Evolutionary conservation across 2,329 filamentous ascomycete genomes (phyloP).

Genomic region (Cytospora chrysosperma): DNA sequence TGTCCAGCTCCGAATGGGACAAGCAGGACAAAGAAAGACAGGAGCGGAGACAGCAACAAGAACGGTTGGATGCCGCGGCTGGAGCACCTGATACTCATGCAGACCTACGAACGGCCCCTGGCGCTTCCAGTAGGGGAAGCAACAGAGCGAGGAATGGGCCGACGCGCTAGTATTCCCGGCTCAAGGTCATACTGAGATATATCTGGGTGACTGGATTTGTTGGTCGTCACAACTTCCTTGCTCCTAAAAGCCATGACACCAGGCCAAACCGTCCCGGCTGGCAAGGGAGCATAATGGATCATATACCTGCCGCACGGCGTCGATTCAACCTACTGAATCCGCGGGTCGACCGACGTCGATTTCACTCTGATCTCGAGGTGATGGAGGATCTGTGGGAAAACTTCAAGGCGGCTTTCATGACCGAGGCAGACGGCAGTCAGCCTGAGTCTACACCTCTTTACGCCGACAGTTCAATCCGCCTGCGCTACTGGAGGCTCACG

Average conservation of each 20-base stretch:
- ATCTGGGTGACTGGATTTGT: background rate
- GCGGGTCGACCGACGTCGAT: background rate
- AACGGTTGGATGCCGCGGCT: background rate
- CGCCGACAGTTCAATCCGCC: background rate
- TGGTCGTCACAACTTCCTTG: background rate
- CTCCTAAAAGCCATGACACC: background rate
- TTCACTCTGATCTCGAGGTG: background rate
- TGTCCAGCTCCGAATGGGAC: slow-evolving; percentile 23
- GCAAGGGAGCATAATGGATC: background rate
- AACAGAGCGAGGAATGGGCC: background rate
- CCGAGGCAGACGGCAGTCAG: background rate
- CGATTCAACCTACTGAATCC: background rate
- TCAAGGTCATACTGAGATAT: background rate
- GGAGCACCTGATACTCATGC: background rate
- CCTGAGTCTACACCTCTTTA: background rate
- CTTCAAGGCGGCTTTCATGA: background rate
- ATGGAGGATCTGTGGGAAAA: background rate
- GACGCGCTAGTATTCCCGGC: background rate
- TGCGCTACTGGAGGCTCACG: background rate
- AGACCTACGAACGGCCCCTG: background rate
- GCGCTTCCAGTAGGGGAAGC: background rate
- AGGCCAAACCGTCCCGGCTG: background rate
- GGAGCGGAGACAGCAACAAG: slow-evolving; percentile 10
- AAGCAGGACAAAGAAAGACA: slow-evolving; percentile 13
- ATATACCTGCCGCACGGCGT: background rate